phyloP scores from a whole-genome alignment of 202 grass and related monocot genomes.

The Musa balbisiana region DNA sequence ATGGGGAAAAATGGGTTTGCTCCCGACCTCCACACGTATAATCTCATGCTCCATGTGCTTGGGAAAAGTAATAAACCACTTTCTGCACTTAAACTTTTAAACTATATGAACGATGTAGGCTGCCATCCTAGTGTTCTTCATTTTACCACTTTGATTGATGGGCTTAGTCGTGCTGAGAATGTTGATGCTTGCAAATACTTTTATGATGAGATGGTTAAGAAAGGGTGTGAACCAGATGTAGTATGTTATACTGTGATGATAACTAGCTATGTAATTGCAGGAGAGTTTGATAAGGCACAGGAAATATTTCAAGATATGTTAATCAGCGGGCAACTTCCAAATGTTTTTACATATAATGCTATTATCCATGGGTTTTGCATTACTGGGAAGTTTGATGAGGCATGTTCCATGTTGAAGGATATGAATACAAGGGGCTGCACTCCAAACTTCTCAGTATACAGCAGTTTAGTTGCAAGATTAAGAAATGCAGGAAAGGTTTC shows the following conservation, averaged over 20 bases:
- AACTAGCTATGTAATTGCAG: slow-evolving; percentile 64
- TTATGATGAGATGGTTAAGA: slow-evolving; percentile 90
- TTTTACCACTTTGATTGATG: slow-evolving; percentile 96
- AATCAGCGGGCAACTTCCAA: slow-evolving; percentile 64
- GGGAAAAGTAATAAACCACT: slow-evolving; percentile 89
- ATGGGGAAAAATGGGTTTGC: slow-evolving; percentile 64
- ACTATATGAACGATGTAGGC: slow-evolving; percentile 83
- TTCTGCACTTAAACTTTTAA: slow-evolving; percentile 85
- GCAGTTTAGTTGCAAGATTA: slow-evolving; percentile 57
- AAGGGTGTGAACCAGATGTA: slow-evolving; percentile 72
- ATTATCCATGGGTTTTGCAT: slow-evolving; percentile 70
- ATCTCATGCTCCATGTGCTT: slow-evolving; percentile 87
- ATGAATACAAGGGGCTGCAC: slow-evolving; percentile 67
- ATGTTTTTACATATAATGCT: slow-evolving; percentile 88
- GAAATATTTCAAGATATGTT: slow-evolving; percentile 77
- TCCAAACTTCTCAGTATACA: slow-evolving; percentile 89
- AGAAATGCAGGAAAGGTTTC: slow-evolving; percentile 59
- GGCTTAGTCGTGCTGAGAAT: slow-evolving; percentile 82
- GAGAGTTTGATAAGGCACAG: slow-evolving; percentile 59
- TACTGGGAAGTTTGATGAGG: slow-evolving; percentile 69
- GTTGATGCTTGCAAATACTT: slow-evolving; percentile 89
- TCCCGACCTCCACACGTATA: slow-evolving; percentile 85
- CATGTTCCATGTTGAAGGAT: slow-evolving; percentile 71
- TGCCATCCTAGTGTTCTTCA: slow-evolving; percentile 72
- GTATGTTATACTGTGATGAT: slow-evolving; percentile 95